Base-by-base conservation (phyloP, 2,329 filamentous ascomycete species). In the Fusarium duplospermum region DNA sequence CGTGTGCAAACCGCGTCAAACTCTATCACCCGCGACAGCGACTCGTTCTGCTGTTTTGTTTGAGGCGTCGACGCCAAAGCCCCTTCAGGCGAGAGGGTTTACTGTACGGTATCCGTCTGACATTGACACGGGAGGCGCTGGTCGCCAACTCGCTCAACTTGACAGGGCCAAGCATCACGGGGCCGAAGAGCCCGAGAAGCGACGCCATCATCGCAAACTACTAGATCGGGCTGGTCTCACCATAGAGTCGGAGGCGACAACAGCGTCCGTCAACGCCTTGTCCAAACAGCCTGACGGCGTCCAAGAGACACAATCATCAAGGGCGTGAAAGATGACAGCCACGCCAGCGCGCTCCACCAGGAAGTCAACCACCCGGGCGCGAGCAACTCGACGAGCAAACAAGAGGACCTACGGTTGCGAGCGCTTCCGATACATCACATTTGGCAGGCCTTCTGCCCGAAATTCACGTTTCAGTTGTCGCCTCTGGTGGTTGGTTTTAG, bases 261-360 rank as follows among this genome's bases (percentile, higher is more conserved):
- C 61, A 66, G 13, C 38, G 38, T 22, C 29, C 38, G 38, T 22
- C 29, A 45, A 57, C 65, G 64, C 33, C 58, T 42, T 52, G 13
- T 40, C 40, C 56, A 50, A 20, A 42, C 31, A 42, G 47, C 35
- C 42, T 42, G 56, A 40, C 35, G 58, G 38, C 45, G 33, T 64
- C n/a, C 60, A 64, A 64, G 29, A 45, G 57, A 42, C 40, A 66
- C 29, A 35, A 36, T 35, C 29, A 60, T 22, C 22, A 10, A 42
- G 38, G 31, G 64, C 64, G 58, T 62, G 65, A 56, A 70, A 73
- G 56, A 66, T 75, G 67, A 64, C 56, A 59, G 67, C 57, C 71
- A 71, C 64, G 63, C 62, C 71, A 40, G 22, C 61, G 54, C 52
- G 58, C 62, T 52, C 62, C 59, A 66, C 63, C 52, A 52, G 59